phyloP scores from a whole-genome alignment of 345 rosid genomes.

The Populus euphratica region DNA sequence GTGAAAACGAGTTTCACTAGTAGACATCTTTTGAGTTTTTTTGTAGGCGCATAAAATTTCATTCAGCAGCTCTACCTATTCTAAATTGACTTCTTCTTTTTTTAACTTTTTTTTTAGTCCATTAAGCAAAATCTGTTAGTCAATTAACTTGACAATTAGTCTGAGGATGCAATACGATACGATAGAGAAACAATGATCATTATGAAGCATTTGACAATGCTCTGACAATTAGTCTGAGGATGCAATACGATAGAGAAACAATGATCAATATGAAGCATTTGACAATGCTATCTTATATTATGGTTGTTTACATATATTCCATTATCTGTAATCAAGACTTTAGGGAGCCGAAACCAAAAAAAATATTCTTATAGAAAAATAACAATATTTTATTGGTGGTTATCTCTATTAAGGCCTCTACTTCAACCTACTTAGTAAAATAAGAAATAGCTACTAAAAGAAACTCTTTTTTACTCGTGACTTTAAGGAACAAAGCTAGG shows the following conservation, averaged over 20 bases:
- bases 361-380: not conserved
- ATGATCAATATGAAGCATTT: not conserved
- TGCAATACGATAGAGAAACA: not conserved
- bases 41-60: not conserved
- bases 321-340: not conserved
- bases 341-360: not conserved
- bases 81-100: too few relatives aligned
- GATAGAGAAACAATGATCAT: too few relatives aligned
- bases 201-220: too few relatives aligned
- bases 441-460: not conserved
- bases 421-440: not conserved
- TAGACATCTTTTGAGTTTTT: not conserved
- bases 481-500: not conserved
- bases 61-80: not conserved
- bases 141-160: not conserved
- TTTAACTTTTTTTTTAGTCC: not conserved
- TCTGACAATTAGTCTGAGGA: too few relatives aligned
- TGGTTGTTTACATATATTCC: not conserved
- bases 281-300: not conserved
- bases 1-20: not conserved
- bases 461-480: not conserved
- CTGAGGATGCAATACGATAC: too few relatives aligned
- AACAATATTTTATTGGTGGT: not conserved
- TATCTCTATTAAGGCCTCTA: not conserved
- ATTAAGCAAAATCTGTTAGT: not conserved